Base-by-base conservation (phyloP, 768 basidiomycete species). In the Leccinum subgranulosum region DNA sequence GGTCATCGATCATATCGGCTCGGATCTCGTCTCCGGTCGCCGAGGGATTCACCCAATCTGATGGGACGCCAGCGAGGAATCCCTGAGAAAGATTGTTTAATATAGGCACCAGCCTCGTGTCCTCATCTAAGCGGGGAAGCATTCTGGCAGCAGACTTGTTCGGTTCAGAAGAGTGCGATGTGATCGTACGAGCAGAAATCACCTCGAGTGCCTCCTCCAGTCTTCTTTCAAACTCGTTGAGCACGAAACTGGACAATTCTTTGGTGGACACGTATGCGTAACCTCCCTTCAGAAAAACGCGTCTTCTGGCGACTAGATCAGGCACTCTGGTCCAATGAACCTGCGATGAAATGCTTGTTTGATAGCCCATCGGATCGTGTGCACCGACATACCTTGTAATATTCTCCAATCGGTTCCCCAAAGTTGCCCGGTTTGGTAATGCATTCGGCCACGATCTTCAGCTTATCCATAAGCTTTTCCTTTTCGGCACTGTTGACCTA, bases 271-370 rank as follows among this genome's bases (percentile, higher is more conserved):
- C 94, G 65, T 92, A 98, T n/a, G 95, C 95, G 79, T 85, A 86
- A 1, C 95, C 96, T 6, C 76, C 79, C 58, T 79, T 80, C 39
- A 99, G 75, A 59, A 92, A 84, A 1, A 98, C 92, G 47, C 79
- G 81, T 19, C 96, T 79, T 66, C 81, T 84, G 59, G 88, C 88
- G 8, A 99, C 89, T 1, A 99, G 82, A 72, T 97, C 94, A 6
- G 93, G 92, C 3, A 98, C 95, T 60, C 88, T 86, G 12, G 89
- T 94, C 97, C 97, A 99, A 71, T 83, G 87, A n/a, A 98, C 94
- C 94, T 97, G 49, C 9, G 4, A 31, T n/a, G 17, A 10, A 50
- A 50, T 17, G 29, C 31, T 49, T 9, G 41, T 45, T 43, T 31
- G 41, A 41, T 19, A 41, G 27, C 31, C 31, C 4, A 7, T 7